Percentiles rank a stretch among this genome's conserved stretches.
Evolutionary conservation across 257 asterid genomes (phyloP).

Genomic region (Datura wrightii): DNA sequence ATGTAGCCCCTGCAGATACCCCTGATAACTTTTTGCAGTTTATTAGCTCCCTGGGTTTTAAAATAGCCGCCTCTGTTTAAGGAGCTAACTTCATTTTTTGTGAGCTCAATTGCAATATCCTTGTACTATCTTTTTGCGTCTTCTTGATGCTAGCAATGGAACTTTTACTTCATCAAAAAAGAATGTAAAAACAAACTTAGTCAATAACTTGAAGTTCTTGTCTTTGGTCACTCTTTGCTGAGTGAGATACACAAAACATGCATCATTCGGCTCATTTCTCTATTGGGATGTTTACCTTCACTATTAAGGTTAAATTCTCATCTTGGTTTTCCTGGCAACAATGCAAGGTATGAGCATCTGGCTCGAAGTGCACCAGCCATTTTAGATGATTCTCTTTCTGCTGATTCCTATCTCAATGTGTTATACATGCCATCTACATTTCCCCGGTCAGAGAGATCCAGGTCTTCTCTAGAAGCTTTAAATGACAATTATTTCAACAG

Average conservation of each 20-base stretch:
- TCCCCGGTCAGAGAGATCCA: slow-evolving; percentile 96
- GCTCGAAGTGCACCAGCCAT: slow-evolving; percentile 97
- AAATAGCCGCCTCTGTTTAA: background rate
- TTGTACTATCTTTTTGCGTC: slow-evolving; percentile 10
- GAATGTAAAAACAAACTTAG: background rate
- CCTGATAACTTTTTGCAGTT: background rate
- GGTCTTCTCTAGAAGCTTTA: slow-evolving; percentile 68
- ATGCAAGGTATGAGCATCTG: slow-evolving; percentile 86
- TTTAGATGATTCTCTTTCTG: slow-evolving; percentile 95
- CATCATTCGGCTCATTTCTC: background rate
- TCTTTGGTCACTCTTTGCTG: background rate
- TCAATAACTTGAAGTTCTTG: background rate
- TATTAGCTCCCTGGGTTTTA: slow-evolving; percentile 1
- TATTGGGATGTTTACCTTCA: slow-evolving; percentile 10
- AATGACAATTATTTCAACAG: slow-evolving; percentile 54
- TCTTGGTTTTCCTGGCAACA: slow-evolving; percentile 27
- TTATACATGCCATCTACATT: slow-evolving; percentile 93
- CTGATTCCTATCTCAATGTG: slow-evolving; percentile 96
- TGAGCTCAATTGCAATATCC: slow-evolving; percentile 7
- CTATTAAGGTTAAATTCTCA: slow-evolving; percentile 11
- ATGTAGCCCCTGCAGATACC: background rate
- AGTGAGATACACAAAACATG: slow-evolving; percentile 7
- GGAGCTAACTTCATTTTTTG: background rate
- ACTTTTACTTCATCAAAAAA: background rate
- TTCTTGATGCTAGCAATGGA: background rate